Base-by-base conservation (phyloP, 2,329 filamentous ascomycete genomes). In the Curvularia hawaiiensis region DNA sequence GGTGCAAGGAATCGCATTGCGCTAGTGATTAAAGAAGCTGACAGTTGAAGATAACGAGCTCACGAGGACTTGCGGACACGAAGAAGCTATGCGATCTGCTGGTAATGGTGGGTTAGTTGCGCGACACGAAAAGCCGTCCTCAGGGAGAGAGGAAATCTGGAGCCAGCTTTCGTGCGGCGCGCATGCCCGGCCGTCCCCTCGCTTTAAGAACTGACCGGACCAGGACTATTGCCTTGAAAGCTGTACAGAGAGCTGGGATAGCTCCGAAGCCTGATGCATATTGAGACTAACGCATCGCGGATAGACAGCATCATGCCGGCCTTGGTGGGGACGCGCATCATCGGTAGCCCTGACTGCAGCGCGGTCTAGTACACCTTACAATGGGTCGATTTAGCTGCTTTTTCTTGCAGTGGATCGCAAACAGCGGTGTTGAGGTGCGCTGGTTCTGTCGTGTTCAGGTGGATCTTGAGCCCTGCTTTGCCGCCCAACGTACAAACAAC, bases 161-260 rank as follows among this genome's bases (percentile, higher is more conserved):
- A 56, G 45, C 28, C 33, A 60, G 52, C 50, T 40, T 55, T 58
- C 59, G 60, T 55, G 60, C 54, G 59, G 54, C 58, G 41, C 52
- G 54, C 53, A 57, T 56, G 52, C 56, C 60, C 22, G 33, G 65
- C 64, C 52, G 35, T 62, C 50, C 31, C 50, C 56, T 49, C 58
- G 59, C 65, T 66, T 71, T 70, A 71, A 67, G 65, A 70, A 51
- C 66, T 58, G 63, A 57, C 59, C 49, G 59, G 61, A 62, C 52
- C 59, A 44, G 59, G 61, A 62, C 52, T 60, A 44, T 44, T 14
- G 54, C 60, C 54, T 61, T 59, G 63, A 53, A 61, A 68, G 59
- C 56, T 70, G 46, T 55, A 59, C 35, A 50, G 55, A 61, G 52
- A 67, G 66, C 66, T 70, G 64, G 62, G 56, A 66, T 58, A 67